Evolutionary conservation across 495 filamentous ascomycete species (phyloP), one percentile per base, ranked within the genome.

Genomic region (Rostrohypoxylon terebratum): DNA sequence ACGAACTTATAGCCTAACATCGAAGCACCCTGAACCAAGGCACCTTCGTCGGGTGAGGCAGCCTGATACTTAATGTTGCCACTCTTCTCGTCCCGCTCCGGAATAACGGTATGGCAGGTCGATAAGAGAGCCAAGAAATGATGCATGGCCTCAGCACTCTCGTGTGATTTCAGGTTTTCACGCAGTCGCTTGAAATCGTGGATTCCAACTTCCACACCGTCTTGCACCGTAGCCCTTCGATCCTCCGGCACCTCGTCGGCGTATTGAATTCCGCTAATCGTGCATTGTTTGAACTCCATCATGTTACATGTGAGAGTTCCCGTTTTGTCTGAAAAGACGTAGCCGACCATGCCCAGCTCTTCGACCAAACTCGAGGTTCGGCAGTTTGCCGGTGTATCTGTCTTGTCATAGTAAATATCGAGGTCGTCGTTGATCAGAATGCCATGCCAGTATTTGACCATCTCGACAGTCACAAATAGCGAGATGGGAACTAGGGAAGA

Each of bases 241-340:
- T 99, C 96, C 77, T 99, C 96, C 0, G 96, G 90, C 23, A 98
- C 90, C 54, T 96, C 94, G 62, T 96, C 94, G 8, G 92, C 92
- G 76, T 99, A 99, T 80, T 96, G 94, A 64, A 98, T 90, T 25
- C 96, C 96, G 16, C 88, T 92, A 75, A 99, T 98, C 3, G 92
- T 91, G 71, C 92, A 96, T 79, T 97, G 93, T 79, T 93, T 94
- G 79, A 98, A 99, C 80, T 98, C 96, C 96, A 99, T 99, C 88
- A 92, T 90, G 79, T 99, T 99, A 82, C 94, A 97, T 25, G 96
- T 99, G 74, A 99, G 82, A n/a, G 96, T 99, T 36, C 96, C 96
- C 6, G 96, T 99, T 84, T 99, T 99, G 81, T 99, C 96, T 2
- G 94, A 97, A 80, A 99, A 99, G 58, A 98, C 95, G 76, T 96